These are phyloP conservation scores for Hypoxylon sp. DNA, from an alignment of 2,329 filamentous ascomycete genomes.

Conservation along the genomic window DNA sequence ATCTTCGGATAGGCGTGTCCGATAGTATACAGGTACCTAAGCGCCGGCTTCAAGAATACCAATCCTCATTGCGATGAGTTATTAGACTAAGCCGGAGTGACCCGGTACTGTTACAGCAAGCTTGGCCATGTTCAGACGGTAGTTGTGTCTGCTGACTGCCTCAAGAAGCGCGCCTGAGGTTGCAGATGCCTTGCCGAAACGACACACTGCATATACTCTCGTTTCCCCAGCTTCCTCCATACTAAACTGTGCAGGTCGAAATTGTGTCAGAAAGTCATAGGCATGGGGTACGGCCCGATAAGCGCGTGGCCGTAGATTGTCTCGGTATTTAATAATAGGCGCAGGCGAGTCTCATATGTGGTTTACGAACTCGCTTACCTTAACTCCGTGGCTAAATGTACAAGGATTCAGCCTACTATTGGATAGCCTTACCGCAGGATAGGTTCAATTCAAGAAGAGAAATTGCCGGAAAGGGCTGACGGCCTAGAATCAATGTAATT, in stretches of 20 bases:
- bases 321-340: conserved; percentile 5
- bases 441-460: conserved; percentile 5
- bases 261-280: background rate
- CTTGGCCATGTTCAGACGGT: conserved; percentile 7
- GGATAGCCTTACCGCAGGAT: conserved; percentile 20
- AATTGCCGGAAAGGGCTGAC: conserved; percentile 5
- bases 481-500: conserved; percentile 23
- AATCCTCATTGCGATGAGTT: conserved; percentile 17
- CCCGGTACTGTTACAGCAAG: conserved; percentile 5
- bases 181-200: conserved; percentile 19
- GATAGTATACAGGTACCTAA: conserved; percentile 12
- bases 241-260: conserved; percentile 1
- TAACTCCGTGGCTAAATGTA: conserved; percentile 31
- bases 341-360: conserved; percentile 13
- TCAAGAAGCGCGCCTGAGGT: conserved; percentile 29
- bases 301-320: conserved; percentile 31
- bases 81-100: background rate
- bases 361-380: background rate
- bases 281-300: conserved; percentile 31
- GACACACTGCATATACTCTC: conserved; percentile 8
- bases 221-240: conserved; percentile 25
- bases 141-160: conserved; percentile 2
- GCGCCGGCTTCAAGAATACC: conserved; percentile 13
- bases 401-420: conserved; percentile 25
- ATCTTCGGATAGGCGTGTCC: background rate